A percentile compares a stretch with the other conserved stretches of the same genome.
Evolutionary conservation across 371 early-diverging fungal species (phyloP).

Genomic region (Rhizopus microsporus): DNA sequence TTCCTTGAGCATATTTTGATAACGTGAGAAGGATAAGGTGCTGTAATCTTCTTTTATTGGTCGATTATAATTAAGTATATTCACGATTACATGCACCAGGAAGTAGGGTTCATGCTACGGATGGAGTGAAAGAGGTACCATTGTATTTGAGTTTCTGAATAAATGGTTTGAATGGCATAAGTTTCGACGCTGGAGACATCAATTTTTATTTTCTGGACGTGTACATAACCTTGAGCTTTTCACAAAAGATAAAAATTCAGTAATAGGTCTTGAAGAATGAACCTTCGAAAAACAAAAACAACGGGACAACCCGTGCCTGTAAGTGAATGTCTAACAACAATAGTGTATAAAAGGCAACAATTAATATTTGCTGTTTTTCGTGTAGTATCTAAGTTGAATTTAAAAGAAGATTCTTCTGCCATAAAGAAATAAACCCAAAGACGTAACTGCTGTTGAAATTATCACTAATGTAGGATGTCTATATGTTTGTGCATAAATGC

Average conservation of each 20-base stretch:
- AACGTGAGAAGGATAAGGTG: too few relatives aligned
- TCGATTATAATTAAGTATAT: too few relatives aligned
- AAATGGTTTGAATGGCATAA: not conserved
- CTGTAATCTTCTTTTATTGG: too few relatives aligned
- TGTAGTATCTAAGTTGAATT: not conserved
- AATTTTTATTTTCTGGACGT: not conserved
- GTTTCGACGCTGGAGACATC: conserved; percentile 4
- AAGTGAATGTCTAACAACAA: conserved; percentile 1
- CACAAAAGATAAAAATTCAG: not conserved
- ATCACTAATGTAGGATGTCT: not conserved
- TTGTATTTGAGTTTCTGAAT: not conserved
- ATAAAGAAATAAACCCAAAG: not conserved
- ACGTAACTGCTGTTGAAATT: not conserved
- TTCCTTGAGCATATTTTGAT: too few relatives aligned
- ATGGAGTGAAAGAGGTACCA: too few relatives aligned
- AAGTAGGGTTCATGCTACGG: too few relatives aligned
- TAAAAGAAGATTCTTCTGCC: conserved; percentile 2
- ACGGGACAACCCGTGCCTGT: conserved; percentile 10
- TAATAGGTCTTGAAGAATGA: not conserved
- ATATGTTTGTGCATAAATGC: too few relatives aligned
- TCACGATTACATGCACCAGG: too few relatives aligned
- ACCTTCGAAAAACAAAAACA: conserved; percentile 3
- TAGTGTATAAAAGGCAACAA: not conserved
- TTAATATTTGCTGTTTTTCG: not conserved
- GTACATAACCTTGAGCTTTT: not conserved